Evolutionary conservation across 768 basidiomycete genomes (phyloP).

Genomic region (Scleroderma bovista): DNA sequence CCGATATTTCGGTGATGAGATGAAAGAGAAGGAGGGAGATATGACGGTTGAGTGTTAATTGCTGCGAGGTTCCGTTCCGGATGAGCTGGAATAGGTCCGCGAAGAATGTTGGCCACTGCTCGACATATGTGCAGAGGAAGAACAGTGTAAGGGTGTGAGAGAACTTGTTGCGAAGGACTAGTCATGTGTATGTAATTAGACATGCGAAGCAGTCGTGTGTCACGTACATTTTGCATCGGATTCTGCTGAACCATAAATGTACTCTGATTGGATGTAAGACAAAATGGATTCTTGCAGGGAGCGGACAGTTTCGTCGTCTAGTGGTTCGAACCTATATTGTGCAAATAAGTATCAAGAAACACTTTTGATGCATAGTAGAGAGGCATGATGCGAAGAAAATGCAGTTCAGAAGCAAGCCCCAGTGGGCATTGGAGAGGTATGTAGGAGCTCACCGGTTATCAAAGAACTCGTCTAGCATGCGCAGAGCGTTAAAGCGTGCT

Average conservation of each 20-base stretch:
- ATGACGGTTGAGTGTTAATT: slow-evolving; percentile 70
- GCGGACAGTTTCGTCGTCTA: slow-evolving; percentile 66
- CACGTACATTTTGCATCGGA: slow-evolving; percentile 73
- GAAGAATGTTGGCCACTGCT: slow-evolving; percentile 86
- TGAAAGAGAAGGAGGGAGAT: slow-evolving; percentile 88
- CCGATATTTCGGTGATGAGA: slow-evolving; percentile 89
- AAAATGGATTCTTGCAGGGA: slow-evolving; percentile 73
- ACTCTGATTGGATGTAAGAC: slow-evolving; percentile 84
- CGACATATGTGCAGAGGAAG: slow-evolving; percentile 82
- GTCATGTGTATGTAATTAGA: slow-evolving; percentile 6
- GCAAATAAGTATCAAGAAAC: slow-evolving; percentile 5
- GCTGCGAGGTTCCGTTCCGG: slow-evolving; percentile 50
- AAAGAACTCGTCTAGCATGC: slow-evolving; percentile 76
- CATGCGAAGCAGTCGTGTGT: slow-evolving; percentile 8
- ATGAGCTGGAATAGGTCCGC: slow-evolving; percentile 70
- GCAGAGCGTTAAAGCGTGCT: slow-evolving; percentile 74
- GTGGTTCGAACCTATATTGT: slow-evolving; percentile 50
- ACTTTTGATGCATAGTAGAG: not conserved
- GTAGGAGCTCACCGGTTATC: slow-evolving; percentile 64
- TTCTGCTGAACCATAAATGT: slow-evolving; percentile 80
- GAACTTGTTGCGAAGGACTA: slow-evolving; percentile 93
- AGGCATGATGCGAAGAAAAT: not conserved
- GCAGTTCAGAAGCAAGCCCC: not conserved
- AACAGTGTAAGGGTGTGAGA: slow-evolving; percentile 85
- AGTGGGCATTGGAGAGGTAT: not conserved